phyloP scores from a whole-genome alignment of 345 rosid species.

The Moringa oleifera region DNA sequence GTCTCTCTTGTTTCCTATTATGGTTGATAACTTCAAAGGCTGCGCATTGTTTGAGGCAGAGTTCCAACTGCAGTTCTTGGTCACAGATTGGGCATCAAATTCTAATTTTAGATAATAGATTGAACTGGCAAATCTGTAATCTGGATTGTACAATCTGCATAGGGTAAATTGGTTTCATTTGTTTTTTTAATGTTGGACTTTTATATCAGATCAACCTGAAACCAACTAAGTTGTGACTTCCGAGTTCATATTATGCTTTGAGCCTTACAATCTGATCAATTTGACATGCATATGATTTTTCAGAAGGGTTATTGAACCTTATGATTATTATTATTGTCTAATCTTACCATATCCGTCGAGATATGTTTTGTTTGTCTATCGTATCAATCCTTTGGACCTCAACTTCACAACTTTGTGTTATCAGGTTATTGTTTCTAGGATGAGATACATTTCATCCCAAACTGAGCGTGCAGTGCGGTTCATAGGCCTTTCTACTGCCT shows the following conservation, averaged over 20 bases:
- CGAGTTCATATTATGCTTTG: background rate
- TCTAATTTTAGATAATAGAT: background rate
- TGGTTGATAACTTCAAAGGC: no score
- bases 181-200: constrained; percentile 1
- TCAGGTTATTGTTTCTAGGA: constrained; percentile 97
- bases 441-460: constrained; percentile 99
- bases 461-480: constrained; percentile 90
- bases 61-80: no score
- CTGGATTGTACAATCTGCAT: background rate
- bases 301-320: background rate
- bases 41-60: no score
- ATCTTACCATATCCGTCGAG: no score
- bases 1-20: background rate
- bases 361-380: constrained; percentile 1
- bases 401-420: constrained; percentile 11
- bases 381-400: constrained; percentile 10
- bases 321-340: background rate
- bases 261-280: background rate
- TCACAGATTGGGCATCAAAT: no score
- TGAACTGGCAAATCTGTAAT: background rate
- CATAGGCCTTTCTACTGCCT: constrained; percentile 94
- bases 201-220: background rate
- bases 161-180: background rate
- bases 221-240: background rate
- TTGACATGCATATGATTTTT: background rate